phyloP scores from a whole-genome alignment of 805 yeast species.

The Clavispora santaluciae region DNA sequence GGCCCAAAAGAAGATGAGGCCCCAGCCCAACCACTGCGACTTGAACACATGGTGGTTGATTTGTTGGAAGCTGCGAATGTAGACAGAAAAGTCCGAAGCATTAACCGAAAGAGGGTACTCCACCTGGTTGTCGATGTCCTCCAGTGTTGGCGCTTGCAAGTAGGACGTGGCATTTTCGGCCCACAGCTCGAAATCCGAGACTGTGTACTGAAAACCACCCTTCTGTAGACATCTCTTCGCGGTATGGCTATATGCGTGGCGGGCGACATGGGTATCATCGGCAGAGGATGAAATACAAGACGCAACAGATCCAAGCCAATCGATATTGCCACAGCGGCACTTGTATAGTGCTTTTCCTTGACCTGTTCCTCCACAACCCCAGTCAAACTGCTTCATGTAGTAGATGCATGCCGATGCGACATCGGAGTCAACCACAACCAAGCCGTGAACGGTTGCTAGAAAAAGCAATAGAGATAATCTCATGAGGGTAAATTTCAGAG shows the following conservation, averaged over 20 bases:
- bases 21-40: slow-evolving; percentile 19
- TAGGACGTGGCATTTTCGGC: slow-evolving; percentile 12
- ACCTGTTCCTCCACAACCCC: slow-evolving; percentile 19
- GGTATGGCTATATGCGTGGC: slow-evolving; percentile 15
- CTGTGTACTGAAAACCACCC: slow-evolving; percentile 9
- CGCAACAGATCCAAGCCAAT: slow-evolving; percentile 16
- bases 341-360: slow-evolving; percentile 15
- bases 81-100: slow-evolving; percentile 7
- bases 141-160: slow-evolving; percentile 9
- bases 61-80: slow-evolving; percentile 11
- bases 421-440: slow-evolving; percentile 14
- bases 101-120: slow-evolving; percentile 12
- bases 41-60: slow-evolving; percentile 18
- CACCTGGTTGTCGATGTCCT: slow-evolving; percentile 6
- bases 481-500: not conserved
- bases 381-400: slow-evolving; percentile 15
- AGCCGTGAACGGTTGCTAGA: slow-evolving; percentile 1
- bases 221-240: slow-evolving; percentile 12
- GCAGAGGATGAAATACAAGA: slow-evolving; percentile 15
- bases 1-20: slow-evolving; percentile 15
- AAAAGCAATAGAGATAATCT: not conserved
- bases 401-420: slow-evolving; percentile 17
- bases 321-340: slow-evolving; percentile 16
- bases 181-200: slow-evolving; percentile 8
- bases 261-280: slow-evolving; percentile 1